A percentile compares a stretch with the other conserved stretches of the same genome.
Conservation (phyloP, 169 alveolate species). For the Plasmodium inui region DNA sequence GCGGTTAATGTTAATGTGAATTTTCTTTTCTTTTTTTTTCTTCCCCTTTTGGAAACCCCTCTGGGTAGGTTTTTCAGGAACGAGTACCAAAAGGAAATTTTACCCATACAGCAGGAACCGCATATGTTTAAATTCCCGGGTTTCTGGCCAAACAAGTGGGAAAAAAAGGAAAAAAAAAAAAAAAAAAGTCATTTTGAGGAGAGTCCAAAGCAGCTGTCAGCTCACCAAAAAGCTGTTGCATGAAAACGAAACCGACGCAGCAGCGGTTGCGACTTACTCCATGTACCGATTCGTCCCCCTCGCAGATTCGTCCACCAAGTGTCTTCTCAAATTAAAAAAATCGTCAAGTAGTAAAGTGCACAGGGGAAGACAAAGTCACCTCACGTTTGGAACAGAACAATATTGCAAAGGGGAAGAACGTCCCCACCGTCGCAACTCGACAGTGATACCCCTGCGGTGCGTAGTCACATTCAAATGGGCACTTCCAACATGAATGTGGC, state of each 20-base stretch:
- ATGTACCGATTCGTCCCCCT: background rate
- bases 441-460: background rate
- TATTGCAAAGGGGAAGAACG: background rate
- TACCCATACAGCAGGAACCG: slow-evolving; percentile 51
- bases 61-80: slow-evolving; percentile 40
- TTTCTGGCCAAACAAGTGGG: slow-evolving; percentile 82
- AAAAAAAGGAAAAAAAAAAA: background rate
- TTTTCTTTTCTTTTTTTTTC: background rate
- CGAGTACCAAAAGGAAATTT: slow-evolving; percentile 38
- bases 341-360: slow-evolving; percentile 19
- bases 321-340: slow-evolving; percentile 48
- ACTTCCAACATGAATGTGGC: slow-evolving; percentile 6
- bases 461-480: background rate
- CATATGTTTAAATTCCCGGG: slow-evolving; percentile 79
- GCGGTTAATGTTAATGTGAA: background rate
- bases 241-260: background rate
- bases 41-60: background rate
- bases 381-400: background rate
- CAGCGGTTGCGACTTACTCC: background rate
- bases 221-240: background rate
- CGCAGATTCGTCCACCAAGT: slow-evolving; percentile 50
- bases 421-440: background rate
- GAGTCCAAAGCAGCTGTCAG: background rate
- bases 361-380: background rate
- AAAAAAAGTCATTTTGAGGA: background rate